Evolutionary conservation across 1,284 basidiomycete species (phyloP).

Genomic region (Golubevia sp.): DNA sequence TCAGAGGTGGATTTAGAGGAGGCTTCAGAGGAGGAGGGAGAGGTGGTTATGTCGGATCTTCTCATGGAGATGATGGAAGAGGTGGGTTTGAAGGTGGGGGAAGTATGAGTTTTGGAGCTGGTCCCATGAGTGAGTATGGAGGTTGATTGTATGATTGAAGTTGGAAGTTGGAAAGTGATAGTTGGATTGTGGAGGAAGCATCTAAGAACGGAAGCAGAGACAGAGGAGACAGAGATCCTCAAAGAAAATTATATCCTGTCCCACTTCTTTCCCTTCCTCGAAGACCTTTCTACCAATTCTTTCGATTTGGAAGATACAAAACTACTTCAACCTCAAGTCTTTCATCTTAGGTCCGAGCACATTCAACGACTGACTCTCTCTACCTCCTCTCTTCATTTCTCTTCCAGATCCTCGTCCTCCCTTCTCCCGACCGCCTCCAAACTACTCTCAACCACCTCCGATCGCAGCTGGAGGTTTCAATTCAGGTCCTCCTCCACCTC

Average conservation of each 20-base stretch:
- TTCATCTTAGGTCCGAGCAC: no score
- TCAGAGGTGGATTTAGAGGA: background rate
- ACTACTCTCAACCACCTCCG: no score
- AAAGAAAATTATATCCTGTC: no score
- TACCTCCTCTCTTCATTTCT: background rate
- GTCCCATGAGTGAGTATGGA: background rate
- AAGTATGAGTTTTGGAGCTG: background rate
- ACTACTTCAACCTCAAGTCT: no score
- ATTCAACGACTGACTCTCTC: background rate
- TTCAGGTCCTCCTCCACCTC: no score
- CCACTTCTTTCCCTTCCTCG: no score
- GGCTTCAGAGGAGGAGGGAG: slow-evolving; percentile 1
- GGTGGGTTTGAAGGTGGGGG: background rate
- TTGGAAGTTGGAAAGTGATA: background rate
- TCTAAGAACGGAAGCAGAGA: no score
- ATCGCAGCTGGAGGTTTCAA: no score
- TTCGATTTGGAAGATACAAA: no score
- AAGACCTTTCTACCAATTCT: no score
- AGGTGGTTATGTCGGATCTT: background rate
- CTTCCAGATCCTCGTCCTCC: background rate
- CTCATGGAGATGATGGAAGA: background rate
- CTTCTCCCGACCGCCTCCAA: background rate
- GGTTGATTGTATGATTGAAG: background rate
- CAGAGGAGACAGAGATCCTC: no score
- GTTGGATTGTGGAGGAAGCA: no score